Conservation (phyloP, 805 yeast species). For the Suhomyces prunicola region DNA sequence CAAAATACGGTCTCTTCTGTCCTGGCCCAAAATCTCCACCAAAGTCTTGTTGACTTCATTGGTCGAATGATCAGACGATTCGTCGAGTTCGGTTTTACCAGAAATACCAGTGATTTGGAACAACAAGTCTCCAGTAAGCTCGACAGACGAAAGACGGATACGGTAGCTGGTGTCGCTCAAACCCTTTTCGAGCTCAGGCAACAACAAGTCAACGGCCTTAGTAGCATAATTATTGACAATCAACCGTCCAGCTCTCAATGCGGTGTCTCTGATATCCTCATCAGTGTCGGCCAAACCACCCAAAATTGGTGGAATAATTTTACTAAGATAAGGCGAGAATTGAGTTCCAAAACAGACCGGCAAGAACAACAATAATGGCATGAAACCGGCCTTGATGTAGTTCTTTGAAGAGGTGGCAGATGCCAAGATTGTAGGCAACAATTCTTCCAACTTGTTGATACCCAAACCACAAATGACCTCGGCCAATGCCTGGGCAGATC, state of each 20-base stretch:
- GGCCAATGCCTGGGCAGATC: slow-evolving; percentile 94
- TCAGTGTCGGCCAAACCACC: slow-evolving; percentile 87
- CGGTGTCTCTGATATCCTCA: slow-evolving; percentile 83
- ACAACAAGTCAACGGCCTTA: slow-evolving; percentile 85
- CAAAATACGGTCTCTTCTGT: slow-evolving; percentile 82
- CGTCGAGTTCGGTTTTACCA: slow-evolving; percentile 68
- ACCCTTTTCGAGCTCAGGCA: slow-evolving; percentile 93
- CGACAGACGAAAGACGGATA: slow-evolving; percentile 90
- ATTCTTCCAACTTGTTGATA: slow-evolving; percentile 77
- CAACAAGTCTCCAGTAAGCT: slow-evolving; percentile 89
- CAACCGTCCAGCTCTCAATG: slow-evolving; percentile 88
- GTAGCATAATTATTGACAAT: slow-evolving; percentile 88
- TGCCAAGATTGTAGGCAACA: slow-evolving; percentile 73
- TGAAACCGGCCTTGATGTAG: slow-evolving; percentile 83
- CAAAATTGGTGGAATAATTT: slow-evolving; percentile 87
- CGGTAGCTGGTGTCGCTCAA: slow-evolving; percentile 77
- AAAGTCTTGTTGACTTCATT: slow-evolving; percentile 58
- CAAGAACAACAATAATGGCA: slow-evolving; percentile 82
- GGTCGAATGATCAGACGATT: slow-evolving; percentile 41
- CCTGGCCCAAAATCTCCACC: slow-evolving; percentile 77
- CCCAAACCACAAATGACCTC: slow-evolving; percentile 95
- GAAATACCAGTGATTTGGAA: slow-evolving; percentile 92
- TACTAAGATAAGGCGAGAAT: slow-evolving; percentile 82
- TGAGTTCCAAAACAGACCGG: slow-evolving; percentile 94
- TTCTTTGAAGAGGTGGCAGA: slow-evolving; percentile 67